Evolutionary conservation across 1,284 basidiomycete genomes (phyloP), one percentile per base, ranked within the genome.

Genomic region (Jaminaea rosea): DNA sequence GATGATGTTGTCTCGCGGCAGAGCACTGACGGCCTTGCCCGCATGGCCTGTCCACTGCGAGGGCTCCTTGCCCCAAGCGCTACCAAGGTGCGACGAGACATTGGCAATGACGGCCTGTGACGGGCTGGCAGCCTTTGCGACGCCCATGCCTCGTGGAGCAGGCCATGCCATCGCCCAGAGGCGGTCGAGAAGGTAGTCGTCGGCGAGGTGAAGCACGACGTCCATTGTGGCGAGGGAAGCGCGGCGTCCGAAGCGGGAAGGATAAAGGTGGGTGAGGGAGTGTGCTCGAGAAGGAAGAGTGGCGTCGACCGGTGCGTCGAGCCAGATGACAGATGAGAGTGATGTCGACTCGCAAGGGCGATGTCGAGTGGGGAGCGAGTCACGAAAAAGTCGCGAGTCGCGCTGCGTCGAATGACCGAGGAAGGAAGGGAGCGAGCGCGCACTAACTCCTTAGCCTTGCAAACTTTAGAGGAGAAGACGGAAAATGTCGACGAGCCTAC

Each of bases 1-100:
- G 4, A 54, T 17, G 5, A 51, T 21, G 41, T 50, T 29, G 32
- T 54, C 83, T 45, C 89, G 81, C 0, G 87, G 81, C 84, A 87
- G 88, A 27, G 47, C 44, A 21, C 48, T 55, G 31, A 49, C 19
- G 24, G 44, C 29, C 46, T 48, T 45, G 46, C 42, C 32, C 4
- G 50, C 27, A 47, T 13, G 11, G 19, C 19, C 17, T 11, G 17
- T 23, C 39, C 39, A 42, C 19, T 42, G 39, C 39, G n/a, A 36
- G 49, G 17, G 19, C 26, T 27, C 11, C 27, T n/a, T 24, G 26
- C 29, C 19, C 7, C 42, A 13, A 15, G 11, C 17, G 46, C 49
- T 44, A 26, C 49, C 39, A 3, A 49, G 26, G 17, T 26, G 21
- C 34, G 47, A 37, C 23, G 47, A 46, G 26, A 57, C 41, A 11